Evolutionary conservation across 179 eudicot species (phyloP).

Genomic region (Spinacia oleracea): DNA sequence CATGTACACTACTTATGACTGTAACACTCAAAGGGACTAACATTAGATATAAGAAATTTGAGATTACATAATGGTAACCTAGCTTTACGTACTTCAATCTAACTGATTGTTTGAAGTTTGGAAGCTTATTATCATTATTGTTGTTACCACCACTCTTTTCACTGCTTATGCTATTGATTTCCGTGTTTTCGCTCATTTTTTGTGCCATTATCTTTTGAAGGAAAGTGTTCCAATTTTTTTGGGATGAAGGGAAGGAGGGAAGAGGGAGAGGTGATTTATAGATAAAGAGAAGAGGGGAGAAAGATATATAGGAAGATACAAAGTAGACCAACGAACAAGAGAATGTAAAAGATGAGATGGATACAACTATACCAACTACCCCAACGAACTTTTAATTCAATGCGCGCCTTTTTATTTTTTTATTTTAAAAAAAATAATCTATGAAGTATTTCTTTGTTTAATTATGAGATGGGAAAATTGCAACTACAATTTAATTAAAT

Average conservation of each 20-base stretch:
- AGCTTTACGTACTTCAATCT: conserved; percentile 37
- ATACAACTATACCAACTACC: conserved; percentile 37
- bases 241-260: not conserved
- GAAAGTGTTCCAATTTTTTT: not conserved
- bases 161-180: not conserved
- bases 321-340: conserved; percentile 35
- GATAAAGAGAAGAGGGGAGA: too few species aligned
- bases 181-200: not conserved
- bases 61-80: conserved; percentile 39
- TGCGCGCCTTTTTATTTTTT: conserved; percentile 19
- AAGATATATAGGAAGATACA: conserved; percentile 29
- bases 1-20: conserved; percentile 8
- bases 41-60: conserved; percentile 33
- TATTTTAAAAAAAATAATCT: too few species aligned
- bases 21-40: conserved; percentile 26
- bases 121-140: not conserved
- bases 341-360: conserved; percentile 27
- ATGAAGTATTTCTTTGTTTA: not conserved
- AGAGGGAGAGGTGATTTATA: not conserved
- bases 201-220: conserved; percentile 9
- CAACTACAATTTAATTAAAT: conserved; percentile 1
- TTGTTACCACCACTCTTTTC: not conserved
- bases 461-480: not conserved
- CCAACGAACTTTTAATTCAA: conserved; percentile 43
- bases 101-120: conserved; percentile 27